These are phyloP conservation scores for Salvia sclarea DNA, from an alignment of 305 asterid species.

Conservation along the genomic window DNA sequence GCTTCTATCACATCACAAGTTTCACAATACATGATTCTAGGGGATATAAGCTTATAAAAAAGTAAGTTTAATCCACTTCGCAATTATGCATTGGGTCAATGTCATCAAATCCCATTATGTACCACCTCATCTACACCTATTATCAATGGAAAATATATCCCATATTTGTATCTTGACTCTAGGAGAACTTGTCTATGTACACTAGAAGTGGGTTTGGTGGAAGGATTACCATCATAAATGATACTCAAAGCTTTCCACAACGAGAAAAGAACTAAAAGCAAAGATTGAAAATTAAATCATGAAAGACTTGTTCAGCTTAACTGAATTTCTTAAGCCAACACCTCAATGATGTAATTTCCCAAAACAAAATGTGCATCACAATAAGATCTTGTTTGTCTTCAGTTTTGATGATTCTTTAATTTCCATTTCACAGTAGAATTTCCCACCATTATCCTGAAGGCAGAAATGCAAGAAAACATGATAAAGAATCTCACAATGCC, in stretches of 20 bases:
- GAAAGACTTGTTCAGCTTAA: background rate
- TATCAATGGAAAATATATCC: background rate
- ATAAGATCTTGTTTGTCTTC: background rate
- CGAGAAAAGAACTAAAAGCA: background rate
- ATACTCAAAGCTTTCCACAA: conserved; percentile 2
- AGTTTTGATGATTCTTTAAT: background rate
- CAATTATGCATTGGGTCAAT: background rate
- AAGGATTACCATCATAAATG: background rate
- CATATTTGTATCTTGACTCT: conserved; percentile 5
- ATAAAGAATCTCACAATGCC: conserved; percentile 65
- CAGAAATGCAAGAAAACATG: conserved; percentile 12
- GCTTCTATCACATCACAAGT: conserved; percentile 26
- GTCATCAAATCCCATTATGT: background rate
- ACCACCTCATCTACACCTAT: conserved; percentile 15
- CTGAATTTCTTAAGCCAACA: conserved; percentile 8
- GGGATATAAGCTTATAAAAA: conserved; percentile 15
- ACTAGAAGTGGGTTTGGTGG: background rate
- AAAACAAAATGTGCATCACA: background rate
- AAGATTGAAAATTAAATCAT: background rate
- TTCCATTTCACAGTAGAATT: conserved; percentile 6
- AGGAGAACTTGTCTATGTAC: background rate
- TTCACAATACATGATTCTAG: conserved; percentile 6
- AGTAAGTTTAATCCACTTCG: conserved; percentile 4
- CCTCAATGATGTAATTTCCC: background rate
- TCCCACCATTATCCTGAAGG: background rate